These are phyloP conservation scores for Byssoonygena ceratinophila DNA, from an alignment of 2,329 filamentous ascomycete genomes.

Conservation along the genomic window DNA sequence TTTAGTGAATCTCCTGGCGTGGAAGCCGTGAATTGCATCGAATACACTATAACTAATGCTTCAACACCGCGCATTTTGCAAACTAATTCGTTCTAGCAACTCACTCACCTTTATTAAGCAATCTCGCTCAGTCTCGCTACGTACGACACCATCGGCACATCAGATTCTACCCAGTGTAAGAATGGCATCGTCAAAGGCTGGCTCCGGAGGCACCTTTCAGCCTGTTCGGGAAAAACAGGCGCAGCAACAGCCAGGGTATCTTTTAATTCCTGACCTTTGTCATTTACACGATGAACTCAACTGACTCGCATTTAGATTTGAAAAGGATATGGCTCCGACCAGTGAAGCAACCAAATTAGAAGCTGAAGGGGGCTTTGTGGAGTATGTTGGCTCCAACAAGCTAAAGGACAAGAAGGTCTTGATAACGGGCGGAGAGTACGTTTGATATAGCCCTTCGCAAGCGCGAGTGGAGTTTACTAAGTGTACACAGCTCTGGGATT, in stretches of 20 bases:
- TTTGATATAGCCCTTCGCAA: no score
- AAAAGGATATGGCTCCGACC: slow-evolving; percentile 22
- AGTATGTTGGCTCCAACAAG: slow-evolving; percentile 41
- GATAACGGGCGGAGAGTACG: slow-evolving; percentile 49
- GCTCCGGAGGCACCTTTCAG: slow-evolving; percentile 13
- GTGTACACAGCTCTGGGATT: slow-evolving; percentile 41
- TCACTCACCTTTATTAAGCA: neutral
- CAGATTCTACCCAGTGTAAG: neutral
- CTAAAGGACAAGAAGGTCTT: slow-evolving; percentile 43
- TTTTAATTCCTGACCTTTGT: neutral
- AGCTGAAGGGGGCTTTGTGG: slow-evolving; percentile 20
- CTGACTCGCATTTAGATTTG: slow-evolving; percentile 3
- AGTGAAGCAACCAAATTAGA: slow-evolving; percentile 31
- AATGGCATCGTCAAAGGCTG: slow-evolving; percentile 15
- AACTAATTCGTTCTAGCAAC: neutral
- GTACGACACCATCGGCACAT: neutral
- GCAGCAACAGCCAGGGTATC: slow-evolving; percentile 14
- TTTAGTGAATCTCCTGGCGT: neutral
- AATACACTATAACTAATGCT: neutral
- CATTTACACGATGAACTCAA: neutral
- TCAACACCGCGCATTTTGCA: neutral
- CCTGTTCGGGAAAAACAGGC: slow-evolving; percentile 12
- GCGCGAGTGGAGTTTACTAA: neutral
- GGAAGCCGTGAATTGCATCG: neutral
- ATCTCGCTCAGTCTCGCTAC: neutral